Evolutionary conservation across 2,329 filamentous ascomycete species (phyloP).

Genomic region (Stachybotrys chartarum): DNA sequence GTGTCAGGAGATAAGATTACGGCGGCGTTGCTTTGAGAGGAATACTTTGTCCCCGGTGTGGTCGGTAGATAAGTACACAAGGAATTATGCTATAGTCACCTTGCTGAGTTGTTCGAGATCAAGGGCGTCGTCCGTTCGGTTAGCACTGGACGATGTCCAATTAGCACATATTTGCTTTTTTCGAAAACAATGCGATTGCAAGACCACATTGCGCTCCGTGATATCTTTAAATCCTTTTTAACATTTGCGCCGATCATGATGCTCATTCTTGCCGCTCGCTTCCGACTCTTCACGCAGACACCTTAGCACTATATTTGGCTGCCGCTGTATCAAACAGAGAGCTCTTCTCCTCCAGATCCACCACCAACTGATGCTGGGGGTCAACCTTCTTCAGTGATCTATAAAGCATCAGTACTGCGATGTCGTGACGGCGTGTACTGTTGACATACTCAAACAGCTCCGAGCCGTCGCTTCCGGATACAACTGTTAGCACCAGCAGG

Average conservation of each 20-base stretch:
- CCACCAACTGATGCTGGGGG: constrained; percentile 62
- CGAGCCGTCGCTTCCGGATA: constrained; percentile 64
- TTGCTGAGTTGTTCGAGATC: neutral
- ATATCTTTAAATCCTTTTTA: constrained; percentile 12
- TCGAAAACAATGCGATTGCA: neutral
- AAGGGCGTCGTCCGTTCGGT: no score
- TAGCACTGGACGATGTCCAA: neutral
- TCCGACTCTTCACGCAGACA: constrained; percentile 40
- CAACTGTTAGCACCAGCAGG: constrained; percentile 67
- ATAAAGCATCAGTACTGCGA: constrained; percentile 14
- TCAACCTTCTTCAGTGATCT: constrained; percentile 52
- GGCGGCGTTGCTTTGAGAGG: no score
- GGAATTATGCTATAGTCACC: no score
- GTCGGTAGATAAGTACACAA: no score
- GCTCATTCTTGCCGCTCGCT: constrained; percentile 12
- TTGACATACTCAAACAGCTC: constrained; percentile 57
- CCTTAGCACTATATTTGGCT: constrained; percentile 80
- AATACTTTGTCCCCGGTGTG: no score
- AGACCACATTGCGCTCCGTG: neutral
- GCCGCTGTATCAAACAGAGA: constrained; percentile 81
- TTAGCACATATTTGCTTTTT: neutral
- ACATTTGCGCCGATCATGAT: constrained; percentile 22
- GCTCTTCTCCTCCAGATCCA: constrained; percentile 77
- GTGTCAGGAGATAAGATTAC: no score
- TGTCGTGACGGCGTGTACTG: neutral